Base-by-base conservation (phyloP, 129 eudicot genomes). In the Lactuca saligna region DNA sequence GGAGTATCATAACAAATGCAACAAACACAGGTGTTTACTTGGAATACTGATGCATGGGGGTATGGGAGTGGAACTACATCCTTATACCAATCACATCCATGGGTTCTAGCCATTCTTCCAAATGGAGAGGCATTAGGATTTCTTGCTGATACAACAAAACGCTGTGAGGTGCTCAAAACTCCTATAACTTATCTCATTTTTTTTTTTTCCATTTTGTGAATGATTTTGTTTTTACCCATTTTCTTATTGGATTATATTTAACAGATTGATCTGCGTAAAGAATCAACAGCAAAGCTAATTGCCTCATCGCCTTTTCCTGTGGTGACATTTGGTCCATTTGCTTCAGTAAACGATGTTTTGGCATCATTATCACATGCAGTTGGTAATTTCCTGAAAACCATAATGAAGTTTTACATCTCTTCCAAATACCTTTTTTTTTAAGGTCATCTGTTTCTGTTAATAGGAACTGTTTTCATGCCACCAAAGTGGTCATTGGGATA, bases 401-500 rank as follows among this genome's bases (percentile, higher is more conserved):
- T 41, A 61, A 20, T 56, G 32, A 17, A 17, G 41, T 25, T 39
- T 57, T 20, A 8, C 4, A 15, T 41, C 3, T 63, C 29, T 7
- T 39, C 5, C 38, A 56, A 57, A 46, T 12, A 29, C 7, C 12
- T 8, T 12, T 8, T 0, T 5, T 49, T 4, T 10, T 8, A 3
- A 13, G 5, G 7, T 32, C 55, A 17, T 42, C 2, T 46, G 13
- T 37, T 67, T 55, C 51, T 67, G 12, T 60, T 29, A 17, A 17
- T 77, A 92, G 96, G 96, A 68, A 85, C 95, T 85, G 87, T 87
- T 9, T 89, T 82, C 77, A 93, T 93, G 99, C 99, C 99, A 4
- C 97, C 97, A 58, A 93, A 93, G 81, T 93, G 99, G 95, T 81
- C 97, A 34, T 73, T 93, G 61, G 99, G 97, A 15, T 89, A 93